Evolutionary conservation across 805 yeast genomes (phyloP), one percentile per base, ranked within the genome.

Genomic region (Schwanniomyces polymorphus): DNA sequence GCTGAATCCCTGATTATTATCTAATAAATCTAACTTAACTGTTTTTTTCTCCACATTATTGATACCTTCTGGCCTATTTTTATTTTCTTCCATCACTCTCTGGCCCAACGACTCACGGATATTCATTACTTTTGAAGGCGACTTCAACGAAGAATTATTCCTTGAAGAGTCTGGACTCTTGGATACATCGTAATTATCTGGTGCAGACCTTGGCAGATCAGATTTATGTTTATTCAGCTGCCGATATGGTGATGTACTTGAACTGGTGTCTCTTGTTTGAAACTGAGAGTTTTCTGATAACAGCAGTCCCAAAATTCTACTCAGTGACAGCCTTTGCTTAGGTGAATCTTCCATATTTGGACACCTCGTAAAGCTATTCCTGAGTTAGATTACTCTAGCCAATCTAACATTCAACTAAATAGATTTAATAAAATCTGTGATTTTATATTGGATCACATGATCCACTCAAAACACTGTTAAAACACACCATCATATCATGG

Each of bases 11-110:
- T 62, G 56, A 43, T 60, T 64, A 33, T 64, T 69, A 46, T 83
- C 90, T 43, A 77, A 68, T 26, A 80, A 52, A 50, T 82, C 85
- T 27, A 82, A 59, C 31, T 72, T 79, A 21, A 75, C 64, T 16
- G 67, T 59, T 44, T 74, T 74, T 38, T 67, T 65, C 11, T 68
- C 66, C 41, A 61, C 11, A 31, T 31, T 14, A 31, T 31, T 31
- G 6, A 14, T 21, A 7, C 14, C 7, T 4, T 17, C 9, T 7
- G 10, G 7, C 5, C 7, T 21, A 31, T 31, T 31, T 7, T 16
- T 31, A 12, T 31, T 31, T 14, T 31, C 35, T 52, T 37, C 72
- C 61, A 38, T 31, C 14, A 18, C 40, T n/a, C 12, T 21, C 27
- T 5, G 40, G 21, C 21, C 2, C 12, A 37, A 11, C 18, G 39